Evolutionary conservation across 2,329 filamentous ascomycete species (phyloP).

Genomic region (Diaporthe citrichinensis): DNA sequence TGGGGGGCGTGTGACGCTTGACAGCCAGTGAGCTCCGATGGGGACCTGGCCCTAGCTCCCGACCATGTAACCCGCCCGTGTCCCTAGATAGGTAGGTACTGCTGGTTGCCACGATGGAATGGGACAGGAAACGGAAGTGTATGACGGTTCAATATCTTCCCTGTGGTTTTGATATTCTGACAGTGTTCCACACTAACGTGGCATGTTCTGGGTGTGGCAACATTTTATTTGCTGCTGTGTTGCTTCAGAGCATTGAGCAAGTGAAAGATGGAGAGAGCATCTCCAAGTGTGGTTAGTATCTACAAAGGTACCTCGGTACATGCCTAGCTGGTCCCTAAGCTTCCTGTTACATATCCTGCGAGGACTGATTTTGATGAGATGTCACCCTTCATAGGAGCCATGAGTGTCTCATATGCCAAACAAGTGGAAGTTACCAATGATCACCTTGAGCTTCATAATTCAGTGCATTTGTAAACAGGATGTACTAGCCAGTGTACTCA

Average conservation of each 20-base stretch:
- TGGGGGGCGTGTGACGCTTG: not conserved
- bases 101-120: not conserved
- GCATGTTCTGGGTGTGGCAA: not conserved
- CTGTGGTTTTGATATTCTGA: not conserved
- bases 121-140: not conserved
- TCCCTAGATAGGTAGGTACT: not conserved
- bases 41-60: constrained; percentile 38
- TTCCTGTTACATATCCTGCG: not conserved
- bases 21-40: constrained; percentile 29
- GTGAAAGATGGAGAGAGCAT: not conserved
- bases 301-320: too few species aligned
- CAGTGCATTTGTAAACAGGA: not conserved
- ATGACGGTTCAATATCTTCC: not conserved
- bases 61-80: not conserved
- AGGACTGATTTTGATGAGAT: not conserved
- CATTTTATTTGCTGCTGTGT: not conserved
- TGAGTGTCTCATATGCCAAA: too few species aligned
- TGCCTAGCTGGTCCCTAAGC: not conserved
- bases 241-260: not conserved
- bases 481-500: not conserved
- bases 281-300: not conserved
- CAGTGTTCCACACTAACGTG: not conserved
- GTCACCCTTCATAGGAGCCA: too few species aligned
- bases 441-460: not conserved
- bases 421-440: too few species aligned